Percentiles rank a stretch among this genome's conserved stretches.
phyloP scores from a whole-genome alignment of 768 basidiomycete species.

The Mycena rebaudengoi region DNA sequence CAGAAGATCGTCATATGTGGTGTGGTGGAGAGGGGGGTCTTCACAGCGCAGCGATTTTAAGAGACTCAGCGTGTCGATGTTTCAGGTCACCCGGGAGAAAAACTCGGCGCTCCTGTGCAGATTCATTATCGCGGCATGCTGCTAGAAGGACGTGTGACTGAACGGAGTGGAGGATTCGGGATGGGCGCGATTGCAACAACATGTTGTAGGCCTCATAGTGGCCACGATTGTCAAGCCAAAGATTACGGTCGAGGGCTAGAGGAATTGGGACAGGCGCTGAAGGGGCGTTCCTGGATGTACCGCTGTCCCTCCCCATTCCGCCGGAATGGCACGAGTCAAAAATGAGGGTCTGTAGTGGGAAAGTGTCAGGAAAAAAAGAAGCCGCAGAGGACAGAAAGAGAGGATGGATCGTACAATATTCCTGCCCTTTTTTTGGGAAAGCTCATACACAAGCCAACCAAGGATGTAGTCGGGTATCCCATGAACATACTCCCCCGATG shows the following conservation, averaged over 20 bases:
- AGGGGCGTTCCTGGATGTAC: background rate
- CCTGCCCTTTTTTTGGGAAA: constrained; percentile 1
- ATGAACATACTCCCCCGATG: background rate
- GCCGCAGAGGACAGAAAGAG: too few relatives aligned
- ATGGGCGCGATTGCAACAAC: background rate
- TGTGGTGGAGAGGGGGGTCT: too few relatives aligned
- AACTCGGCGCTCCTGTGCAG: background rate
- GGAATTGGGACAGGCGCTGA: background rate
- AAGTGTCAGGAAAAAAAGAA: too few relatives aligned
- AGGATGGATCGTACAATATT: background rate
- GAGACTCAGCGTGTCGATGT: background rate
- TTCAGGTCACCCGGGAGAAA: background rate
- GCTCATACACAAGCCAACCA: background rate
- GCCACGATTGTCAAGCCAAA: too few relatives aligned
- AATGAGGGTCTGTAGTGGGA: background rate
- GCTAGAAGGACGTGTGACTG: background rate
- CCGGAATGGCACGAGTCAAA: constrained; percentile 4
- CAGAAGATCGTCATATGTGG: too few relatives aligned
- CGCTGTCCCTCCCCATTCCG: background rate
- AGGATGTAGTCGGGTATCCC: constrained; percentile 15
- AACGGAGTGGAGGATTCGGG: background rate
- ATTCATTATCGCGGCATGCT: background rate
- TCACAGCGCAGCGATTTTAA: background rate
- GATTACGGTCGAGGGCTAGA: background rate
- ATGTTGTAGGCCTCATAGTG: too few relatives aligned